Percentiles rank a stretch among this genome's conserved stretches.
Conservation (phyloP, 2,329 filamentous ascomycete genomes). For the Phyllosticta capitalensis region DNA sequence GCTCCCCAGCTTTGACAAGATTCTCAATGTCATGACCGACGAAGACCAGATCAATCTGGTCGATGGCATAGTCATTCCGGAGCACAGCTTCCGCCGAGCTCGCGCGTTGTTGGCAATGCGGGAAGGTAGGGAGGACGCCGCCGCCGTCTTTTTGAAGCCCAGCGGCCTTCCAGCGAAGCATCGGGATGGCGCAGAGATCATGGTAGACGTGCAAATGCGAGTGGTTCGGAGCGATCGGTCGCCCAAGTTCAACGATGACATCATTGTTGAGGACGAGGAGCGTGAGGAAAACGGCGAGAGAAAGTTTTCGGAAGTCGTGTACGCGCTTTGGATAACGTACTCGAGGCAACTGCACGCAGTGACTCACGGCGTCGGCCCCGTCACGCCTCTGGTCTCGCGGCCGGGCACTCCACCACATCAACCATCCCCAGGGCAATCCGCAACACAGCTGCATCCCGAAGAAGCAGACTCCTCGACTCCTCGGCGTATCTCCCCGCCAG, state of each 20-base stretch:
- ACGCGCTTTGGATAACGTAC: conserved; percentile 95
- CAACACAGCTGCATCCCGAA: conserved; percentile 27
- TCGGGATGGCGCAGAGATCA: conserved; percentile 82
- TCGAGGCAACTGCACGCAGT: conserved; percentile 82
- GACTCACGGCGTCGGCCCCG: conserved; percentile 49
- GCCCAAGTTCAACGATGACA: conserved; percentile 43
- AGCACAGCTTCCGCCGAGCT: conserved; percentile 89
- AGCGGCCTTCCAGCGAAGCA: conserved; percentile 79
- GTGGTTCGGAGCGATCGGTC: conserved; percentile 77
- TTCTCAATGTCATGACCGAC: conserved; percentile 70
- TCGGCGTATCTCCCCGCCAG: conserved; percentile 24
- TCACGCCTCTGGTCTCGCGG: conserved; percentile 56
- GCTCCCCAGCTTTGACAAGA: conserved; percentile 78
- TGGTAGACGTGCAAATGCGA: conserved; percentile 92
- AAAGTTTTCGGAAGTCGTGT: conserved; percentile 67
- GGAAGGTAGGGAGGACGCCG: conserved; percentile 68
- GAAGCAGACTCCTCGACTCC: conserved; percentile 24
- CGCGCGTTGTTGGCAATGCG: conserved; percentile 73
- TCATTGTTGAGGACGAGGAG: conserved; percentile 50
- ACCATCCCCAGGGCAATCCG: conserved; percentile 65
- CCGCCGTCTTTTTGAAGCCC: conserved; percentile 70
- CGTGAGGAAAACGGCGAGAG: conserved; percentile 35
- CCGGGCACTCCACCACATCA: conserved; percentile 65
- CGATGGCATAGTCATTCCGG: conserved; percentile 93
- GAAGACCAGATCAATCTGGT: conserved; percentile 75